These are phyloP conservation scores for Boletus tomentosulus DNA, from an alignment of 768 basidiomycete genomes.

Conservation along the genomic window DNA sequence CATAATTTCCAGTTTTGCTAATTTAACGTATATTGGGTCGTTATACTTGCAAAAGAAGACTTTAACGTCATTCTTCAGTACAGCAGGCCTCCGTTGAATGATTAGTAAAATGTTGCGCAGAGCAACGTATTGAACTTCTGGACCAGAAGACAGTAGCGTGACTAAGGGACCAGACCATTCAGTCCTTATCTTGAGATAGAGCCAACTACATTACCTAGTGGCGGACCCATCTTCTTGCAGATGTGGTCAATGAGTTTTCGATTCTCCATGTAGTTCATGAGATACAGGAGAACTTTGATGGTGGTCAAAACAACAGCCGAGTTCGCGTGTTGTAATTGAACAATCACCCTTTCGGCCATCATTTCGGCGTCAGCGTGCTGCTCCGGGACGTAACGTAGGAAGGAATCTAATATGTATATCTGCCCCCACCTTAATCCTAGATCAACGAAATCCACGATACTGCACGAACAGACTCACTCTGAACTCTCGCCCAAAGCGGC, in stretches of 20 bases:
- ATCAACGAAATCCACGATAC: conserved; percentile 9
- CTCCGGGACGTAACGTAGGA: conserved; percentile 93
- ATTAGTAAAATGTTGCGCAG: conserved; percentile 95
- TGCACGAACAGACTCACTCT: conserved; percentile 60
- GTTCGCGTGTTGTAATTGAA: conserved; percentile 96
- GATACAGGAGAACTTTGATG: conserved; percentile 89
- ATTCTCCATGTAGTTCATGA: conserved; percentile 99
- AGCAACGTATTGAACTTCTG: conserved; percentile 98
- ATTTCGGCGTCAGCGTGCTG: conserved; percentile 83
- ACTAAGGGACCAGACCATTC: conserved; percentile 46
- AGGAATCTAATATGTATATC: conserved; percentile 93
- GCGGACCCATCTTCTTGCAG: conserved; percentile 98
- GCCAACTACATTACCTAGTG: conserved; percentile 58
- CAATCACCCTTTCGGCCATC: conserved; percentile 92
- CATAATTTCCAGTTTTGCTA: conserved; percentile 98
- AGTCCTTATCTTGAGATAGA: background rate
- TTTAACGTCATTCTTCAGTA: conserved; percentile 95
- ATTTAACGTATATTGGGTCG: conserved; percentile 97
- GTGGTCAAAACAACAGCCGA: conserved; percentile 99
- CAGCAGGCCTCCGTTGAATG: conserved; percentile 88
- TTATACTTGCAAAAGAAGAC: conserved; percentile 99
- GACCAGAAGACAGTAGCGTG: conserved; percentile 91
- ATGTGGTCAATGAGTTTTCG: conserved; percentile 80
- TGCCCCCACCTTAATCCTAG: conserved; percentile 82
- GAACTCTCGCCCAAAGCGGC: conserved; percentile 93